Evolutionary conservation across 345 rosid species (phyloP), one percentile per base, ranked within the genome.

Genomic region (Salix viminalis): DNA sequence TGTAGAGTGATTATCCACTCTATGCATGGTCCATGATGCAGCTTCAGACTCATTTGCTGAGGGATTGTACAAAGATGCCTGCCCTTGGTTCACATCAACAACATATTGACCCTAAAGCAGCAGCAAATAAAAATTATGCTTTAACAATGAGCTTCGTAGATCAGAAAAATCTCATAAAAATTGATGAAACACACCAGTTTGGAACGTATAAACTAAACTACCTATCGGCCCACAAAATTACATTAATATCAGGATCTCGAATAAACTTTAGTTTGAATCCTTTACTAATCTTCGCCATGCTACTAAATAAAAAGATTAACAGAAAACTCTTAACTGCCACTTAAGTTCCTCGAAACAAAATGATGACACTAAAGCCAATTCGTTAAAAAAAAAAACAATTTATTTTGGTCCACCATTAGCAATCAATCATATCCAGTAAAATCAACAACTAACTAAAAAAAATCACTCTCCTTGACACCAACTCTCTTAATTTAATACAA

Each of bases 21-120:
- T 79, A 70, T 88, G 89, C 9, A 74, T 44, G 36, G 81, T 85
- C 99, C 96, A 90, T 52, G 94, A 69, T 69, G 83, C 70, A 75
- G 76, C 68, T 79, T 75, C 85, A 65, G 82, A 36, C 37, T 76
- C 82, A 67, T 65, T 58, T 36, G 74, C 54, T 19, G 81, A 54
- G 10, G 75, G 72, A 77, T 62, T 60, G 67, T 76, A 54, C 21
- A 88, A 82, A 69, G 87, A 72, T 50, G 85, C 62, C 48, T 93
- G 94, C 12, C 73, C 89, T 81, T 91, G 97, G 83, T 84, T 85
- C 62, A 82, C 88, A 83, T 90, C 97, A 77, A 83, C 86, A 84
- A 76, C 77, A 82, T 90, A 89, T 77, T 78, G 94, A 46, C 85
- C 84, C 97, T 96, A 30, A 42, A 74, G 46, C 62, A 28, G 61